Base-by-base conservation (phyloP, 176 grass and related monocot genomes). In the sorghum (Sorghum bicolor) region DNA sequence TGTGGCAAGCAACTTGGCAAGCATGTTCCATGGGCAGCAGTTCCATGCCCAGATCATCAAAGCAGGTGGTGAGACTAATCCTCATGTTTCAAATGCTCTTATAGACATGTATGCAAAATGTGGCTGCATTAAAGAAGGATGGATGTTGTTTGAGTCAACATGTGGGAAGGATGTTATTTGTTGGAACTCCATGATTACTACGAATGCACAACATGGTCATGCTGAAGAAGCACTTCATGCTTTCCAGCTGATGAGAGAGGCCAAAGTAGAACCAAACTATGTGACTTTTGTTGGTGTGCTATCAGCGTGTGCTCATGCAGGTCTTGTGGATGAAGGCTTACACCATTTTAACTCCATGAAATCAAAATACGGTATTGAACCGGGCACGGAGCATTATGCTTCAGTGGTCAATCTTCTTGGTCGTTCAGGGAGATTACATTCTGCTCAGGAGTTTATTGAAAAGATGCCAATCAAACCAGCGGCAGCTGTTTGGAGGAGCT, bases 171-270 rank as follows among this genome's bases (percentile, higher is more conserved):
- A 97, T 82, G 82, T 82, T 24, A 86, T 92, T 40, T 94, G 87
- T 82, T 97, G 91, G 94, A 97, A 97, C 34, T 92, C 89, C 57
- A 97, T 97, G 94, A 94, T 97, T 87, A 90, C 85, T 4, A 94
- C 77, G 15, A 90, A 86, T 48, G 91, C 89, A 28, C 91, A 97
- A 61, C 91, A 97, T 29, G 91, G 94, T 31, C 34, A 82, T 77
- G 87, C 80, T 36, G 80, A 93, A 83, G 85, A 97, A 84, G 79
- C 94, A 43, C 85, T 97, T 64, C 73, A 33, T 58, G 82, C 90
- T 83, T 92, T 97, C 30, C 79, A 86, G 31, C 58, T 84, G 76
- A 97, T 97, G 94, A 70, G 3, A 87, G 66, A 88, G 6, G 52
- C 88, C n/a, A 2, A 69, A 39, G 74, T 94, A 74, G 86, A 92